Evolutionary conservation across 768 basidiomycete species (phyloP).

Genomic region (Dentipellis sp.): DNA sequence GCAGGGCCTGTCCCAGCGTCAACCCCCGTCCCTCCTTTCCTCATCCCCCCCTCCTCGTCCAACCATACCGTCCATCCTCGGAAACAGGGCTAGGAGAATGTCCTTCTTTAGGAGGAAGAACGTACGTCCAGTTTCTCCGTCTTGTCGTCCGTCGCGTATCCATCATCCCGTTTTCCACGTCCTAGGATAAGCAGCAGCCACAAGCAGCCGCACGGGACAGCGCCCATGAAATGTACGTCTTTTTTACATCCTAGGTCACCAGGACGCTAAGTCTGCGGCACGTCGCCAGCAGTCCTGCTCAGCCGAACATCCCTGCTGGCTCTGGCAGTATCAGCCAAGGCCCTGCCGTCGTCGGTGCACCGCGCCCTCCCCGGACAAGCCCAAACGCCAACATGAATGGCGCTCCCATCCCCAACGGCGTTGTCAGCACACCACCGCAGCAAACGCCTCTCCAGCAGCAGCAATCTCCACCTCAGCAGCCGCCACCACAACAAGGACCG

Average conservation of each 20-base stretch:
- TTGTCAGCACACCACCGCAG: constrained; percentile 17
- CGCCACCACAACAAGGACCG: constrained; percentile 17
- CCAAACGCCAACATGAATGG: constrained; percentile 16
- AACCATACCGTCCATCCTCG: constrained; percentile 65
- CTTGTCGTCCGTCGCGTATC: neutral
- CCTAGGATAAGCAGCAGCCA: constrained; percentile 12
- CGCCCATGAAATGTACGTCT: constrained; percentile 3
- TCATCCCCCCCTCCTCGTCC: constrained; percentile 1
- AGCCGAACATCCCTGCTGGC: neutral
- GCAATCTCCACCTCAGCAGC: constrained; percentile 15
- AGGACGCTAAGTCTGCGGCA: too few species aligned
- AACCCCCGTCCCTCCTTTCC: neutral
- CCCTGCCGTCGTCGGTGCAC: constrained; percentile 60
- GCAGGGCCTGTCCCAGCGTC: constrained; percentile 1
- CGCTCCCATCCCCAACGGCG: constrained; percentile 25
- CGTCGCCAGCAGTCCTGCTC: neutral
- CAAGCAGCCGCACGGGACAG: neutral
- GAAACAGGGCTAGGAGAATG: constrained; percentile 64
- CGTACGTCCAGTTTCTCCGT: constrained; percentile 2
- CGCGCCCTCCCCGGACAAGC: constrained; percentile 18
- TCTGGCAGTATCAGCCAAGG: constrained; percentile 52
- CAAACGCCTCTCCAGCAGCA: constrained; percentile 24
- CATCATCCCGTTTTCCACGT: neutral
- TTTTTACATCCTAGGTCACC: neutral
- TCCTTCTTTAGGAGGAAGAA: constrained; percentile 89